Conservation (phyloP, 2,329 filamentous ascomycete genomes). For the Magnaporthiopsis rhizophila region DNA sequence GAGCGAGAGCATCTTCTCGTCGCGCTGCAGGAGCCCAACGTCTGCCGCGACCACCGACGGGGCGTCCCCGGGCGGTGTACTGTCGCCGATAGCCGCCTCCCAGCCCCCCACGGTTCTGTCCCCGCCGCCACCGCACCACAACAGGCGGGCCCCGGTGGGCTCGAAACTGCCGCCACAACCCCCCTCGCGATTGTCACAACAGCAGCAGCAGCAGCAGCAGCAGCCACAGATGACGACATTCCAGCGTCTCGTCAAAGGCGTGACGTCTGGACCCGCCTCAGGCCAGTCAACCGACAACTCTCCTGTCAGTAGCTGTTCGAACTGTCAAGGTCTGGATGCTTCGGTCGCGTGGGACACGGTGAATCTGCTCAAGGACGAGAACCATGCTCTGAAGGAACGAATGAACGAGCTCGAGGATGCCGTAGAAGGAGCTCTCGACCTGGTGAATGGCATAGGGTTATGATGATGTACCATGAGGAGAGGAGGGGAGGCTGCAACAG, state of each 20-base stretch:
- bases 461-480: conserved; percentile 14
- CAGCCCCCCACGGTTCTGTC: conserved; percentile 10
- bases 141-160: conserved; percentile 14
- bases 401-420: conserved; percentile 51
- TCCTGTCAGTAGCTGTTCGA: conserved; percentile 31
- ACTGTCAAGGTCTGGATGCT: conserved; percentile 50
- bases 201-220: conserved; percentile 16
- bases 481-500: not conserved
- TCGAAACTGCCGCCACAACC: conserved; percentile 6
- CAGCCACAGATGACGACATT: conserved; percentile 37
- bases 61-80: not conserved
- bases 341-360: conserved; percentile 59
- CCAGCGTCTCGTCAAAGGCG: conserved; percentile 39
- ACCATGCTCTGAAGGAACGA: conserved; percentile 50
- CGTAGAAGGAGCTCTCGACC: conserved; percentile 53
- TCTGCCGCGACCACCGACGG: conserved; percentile 25
- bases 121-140: conserved; percentile 10
- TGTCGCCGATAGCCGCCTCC: conserved; percentile 6
- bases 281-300: conserved; percentile 19
- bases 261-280: conserved; percentile 26
- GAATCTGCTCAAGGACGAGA: conserved; percentile 53
- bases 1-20: conserved; percentile 50
- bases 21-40: conserved; percentile 48
- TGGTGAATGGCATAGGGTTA: conserved; percentile 47
- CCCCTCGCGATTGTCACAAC: not conserved